Percentiles rank a stretch among this genome's conserved stretches.
These are phyloP conservation scores for Alternaria brassicicola DNA, from an alignment of 2,329 filamentous ascomycete species.

Conservation along the genomic window DNA sequence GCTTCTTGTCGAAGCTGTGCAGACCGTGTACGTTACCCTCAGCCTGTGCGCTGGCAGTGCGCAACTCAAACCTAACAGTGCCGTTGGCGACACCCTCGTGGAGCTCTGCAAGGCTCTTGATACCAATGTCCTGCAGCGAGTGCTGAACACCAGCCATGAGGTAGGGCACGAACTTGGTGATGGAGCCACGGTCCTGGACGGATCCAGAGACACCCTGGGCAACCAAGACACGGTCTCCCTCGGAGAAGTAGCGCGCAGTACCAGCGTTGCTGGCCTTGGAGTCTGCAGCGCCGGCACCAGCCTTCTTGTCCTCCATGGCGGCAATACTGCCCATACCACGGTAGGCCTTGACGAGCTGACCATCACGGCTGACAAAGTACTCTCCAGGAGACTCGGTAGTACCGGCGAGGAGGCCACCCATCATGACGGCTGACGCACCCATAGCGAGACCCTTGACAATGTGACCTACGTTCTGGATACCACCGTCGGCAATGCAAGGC, in stretches of 20 bases:
- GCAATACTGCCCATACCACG: slow-evolving; percentile 99
- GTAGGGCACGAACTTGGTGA: slow-evolving; percentile 96
- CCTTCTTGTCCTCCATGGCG: slow-evolving; percentile 99
- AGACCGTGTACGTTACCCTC: slow-evolving; percentile 96
- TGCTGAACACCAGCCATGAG: slow-evolving; percentile 95
- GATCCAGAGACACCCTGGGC: slow-evolving; percentile 94
- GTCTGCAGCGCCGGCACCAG: slow-evolving; percentile 74
- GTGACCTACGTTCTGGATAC: slow-evolving; percentile 97
- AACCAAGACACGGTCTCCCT: slow-evolving; percentile 91
- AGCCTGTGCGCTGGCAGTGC: slow-evolving; percentile 91
- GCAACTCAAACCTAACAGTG: slow-evolving; percentile 86
- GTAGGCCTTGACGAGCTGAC: slow-evolving; percentile 98
- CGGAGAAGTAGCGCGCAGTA: slow-evolving; percentile 97
- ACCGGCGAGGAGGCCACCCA: slow-evolving; percentile 96
- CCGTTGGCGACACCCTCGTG: slow-evolving; percentile 76
- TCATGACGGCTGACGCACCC: slow-evolving; percentile 96
- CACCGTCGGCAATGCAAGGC: slow-evolving; percentile 96
- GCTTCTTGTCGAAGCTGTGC: slow-evolving; percentile 99
- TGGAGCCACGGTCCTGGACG: slow-evolving; percentile 80
- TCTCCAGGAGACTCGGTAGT: slow-evolving; percentile 97
- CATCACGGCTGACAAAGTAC: slow-evolving; percentile 94
- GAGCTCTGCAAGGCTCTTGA: slow-evolving; percentile 77
- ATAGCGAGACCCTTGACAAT: slow-evolving; percentile 98
- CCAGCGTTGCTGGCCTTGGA: slow-evolving; percentile 81
- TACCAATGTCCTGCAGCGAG: slow-evolving; percentile 93